Evolutionary conservation across 2,329 filamentous ascomycete species (phyloP), one percentile per base, ranked within the genome.

Genomic region (Monosporascus sp.): DNA sequence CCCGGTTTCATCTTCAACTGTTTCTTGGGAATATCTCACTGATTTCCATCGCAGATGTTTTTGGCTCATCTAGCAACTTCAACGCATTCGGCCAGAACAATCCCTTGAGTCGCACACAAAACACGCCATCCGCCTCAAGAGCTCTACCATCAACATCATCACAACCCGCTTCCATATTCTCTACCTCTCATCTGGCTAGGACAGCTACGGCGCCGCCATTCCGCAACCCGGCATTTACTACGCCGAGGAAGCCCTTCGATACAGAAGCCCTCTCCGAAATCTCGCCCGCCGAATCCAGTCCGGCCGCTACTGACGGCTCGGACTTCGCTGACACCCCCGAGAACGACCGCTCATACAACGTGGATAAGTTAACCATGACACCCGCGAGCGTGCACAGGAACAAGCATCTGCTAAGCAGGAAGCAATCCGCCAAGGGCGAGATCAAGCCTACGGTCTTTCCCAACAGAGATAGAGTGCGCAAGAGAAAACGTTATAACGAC

Each of bases 211-310:
- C 77, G 0, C 72, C 80, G 15, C 73, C 77, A 1, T 86, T 86
- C 57, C 79, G 83, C 22, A 86, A 86, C 59, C 80, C 83, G 1
- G 78, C 82, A 3, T 87, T 87, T 58, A 85, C 79, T 2, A 87
- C 84, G 0, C 84, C 83, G 0, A 78, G 84, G 48, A 81, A 78
- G 54, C 76, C 79, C 0, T 73, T 80, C 55, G 81, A 85, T 37
- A 74, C 80, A 37, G 70, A 77, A 17, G 63, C 73, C 3, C 69
- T 80, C 48, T 82, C 81, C 3, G 82, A 85, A 61, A 70, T 72
- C 41, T 85, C 81, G 3, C 77, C 78, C 28, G 75, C 78, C 44
- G 84, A 87, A 56, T 79, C 81, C 18, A 86, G 83, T 57, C 84
- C 84, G 18, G 80, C 78, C 26, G 70, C 73, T 63, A 84, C 80